phyloP scores from a whole-genome alignment of 2,329 filamentous ascomycete genomes.

The Penicillium sp. region DNA sequence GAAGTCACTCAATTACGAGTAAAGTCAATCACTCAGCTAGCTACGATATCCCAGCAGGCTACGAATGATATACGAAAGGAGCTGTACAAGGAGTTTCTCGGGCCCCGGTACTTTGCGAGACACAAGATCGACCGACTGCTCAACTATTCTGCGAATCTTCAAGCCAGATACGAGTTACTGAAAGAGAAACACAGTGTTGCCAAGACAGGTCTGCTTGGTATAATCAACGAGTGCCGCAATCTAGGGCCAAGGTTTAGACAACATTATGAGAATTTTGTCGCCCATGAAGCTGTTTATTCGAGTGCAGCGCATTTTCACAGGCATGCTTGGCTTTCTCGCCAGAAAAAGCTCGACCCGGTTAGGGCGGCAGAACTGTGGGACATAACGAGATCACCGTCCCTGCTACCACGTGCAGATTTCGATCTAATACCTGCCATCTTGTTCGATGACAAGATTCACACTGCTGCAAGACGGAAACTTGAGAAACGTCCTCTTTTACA shows the following conservation, averaged over 20 bases:
- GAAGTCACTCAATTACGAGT: not conserved
- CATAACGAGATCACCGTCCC: not conserved
- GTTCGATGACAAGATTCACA: not conserved
- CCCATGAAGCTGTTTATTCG: not conserved
- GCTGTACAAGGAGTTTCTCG: slow-evolving; percentile 18
- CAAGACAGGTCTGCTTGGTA: not conserved
- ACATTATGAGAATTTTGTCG: not conserved
- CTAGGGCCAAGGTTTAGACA: not conserved
- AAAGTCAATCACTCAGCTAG: not conserved
- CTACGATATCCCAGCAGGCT: not conserved
- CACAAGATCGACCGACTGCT: slow-evolving; percentile 25
- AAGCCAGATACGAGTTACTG: slow-evolving; percentile 11
- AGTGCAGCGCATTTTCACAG: not conserved
- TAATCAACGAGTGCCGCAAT: not conserved
- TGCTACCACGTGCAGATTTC: not conserved
- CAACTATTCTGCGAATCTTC: not conserved
- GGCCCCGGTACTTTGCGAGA: slow-evolving; percentile 23
- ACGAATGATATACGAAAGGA: not conserved
- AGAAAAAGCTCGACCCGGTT: not conserved
- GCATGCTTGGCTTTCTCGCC: not conserved
- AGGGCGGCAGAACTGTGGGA: not conserved
- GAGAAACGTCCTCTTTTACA: not conserved
- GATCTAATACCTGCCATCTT: not conserved
- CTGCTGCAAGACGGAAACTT: not conserved
- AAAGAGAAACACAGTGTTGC: slow-evolving; percentile 1